These are phyloP conservation scores for Carex littledalei DNA, from an alignment of 176 grass and related monocot genomes.

Conservation along the genomic window DNA sequence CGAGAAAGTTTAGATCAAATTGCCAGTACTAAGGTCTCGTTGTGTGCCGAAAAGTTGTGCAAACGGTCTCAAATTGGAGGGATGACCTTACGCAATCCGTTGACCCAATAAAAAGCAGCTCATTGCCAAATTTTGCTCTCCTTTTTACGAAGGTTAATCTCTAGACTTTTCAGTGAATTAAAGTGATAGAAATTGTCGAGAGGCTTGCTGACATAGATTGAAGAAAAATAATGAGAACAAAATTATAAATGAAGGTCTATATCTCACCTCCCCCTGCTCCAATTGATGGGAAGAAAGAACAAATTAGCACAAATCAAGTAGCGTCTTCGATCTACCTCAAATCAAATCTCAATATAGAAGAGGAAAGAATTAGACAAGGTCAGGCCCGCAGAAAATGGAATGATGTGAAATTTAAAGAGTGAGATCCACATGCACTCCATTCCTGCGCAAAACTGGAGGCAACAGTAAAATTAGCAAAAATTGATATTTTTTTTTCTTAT, in stretches of 20 bases:
- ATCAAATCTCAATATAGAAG: constrained; percentile 19
- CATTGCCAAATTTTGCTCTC: neutral
- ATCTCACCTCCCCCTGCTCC: constrained; percentile 9
- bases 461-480: neutral
- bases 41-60: no score
- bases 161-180: neutral
- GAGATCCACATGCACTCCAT: neutral
- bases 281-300: constrained; percentile 9
- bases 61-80: no score
- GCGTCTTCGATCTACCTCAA: neutral
- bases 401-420: constrained; percentile 8
- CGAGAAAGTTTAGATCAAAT: neutral
- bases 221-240: neutral
- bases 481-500: neutral
- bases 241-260: neutral
- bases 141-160: neutral
- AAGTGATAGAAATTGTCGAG: neutral
- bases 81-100: neutral
- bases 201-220: neutral
- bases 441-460: neutral
- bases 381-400: neutral
- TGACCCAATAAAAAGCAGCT: neutral
- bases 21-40: no score
- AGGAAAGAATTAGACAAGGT: constrained; percentile 21
- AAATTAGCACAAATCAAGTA: neutral